A percentile compares a stretch with the other conserved stretches of the same genome.
Evolutionary conservation across 148 eudicot genomes (phyloP).

Genomic region (Beta vulgaris): DNA sequence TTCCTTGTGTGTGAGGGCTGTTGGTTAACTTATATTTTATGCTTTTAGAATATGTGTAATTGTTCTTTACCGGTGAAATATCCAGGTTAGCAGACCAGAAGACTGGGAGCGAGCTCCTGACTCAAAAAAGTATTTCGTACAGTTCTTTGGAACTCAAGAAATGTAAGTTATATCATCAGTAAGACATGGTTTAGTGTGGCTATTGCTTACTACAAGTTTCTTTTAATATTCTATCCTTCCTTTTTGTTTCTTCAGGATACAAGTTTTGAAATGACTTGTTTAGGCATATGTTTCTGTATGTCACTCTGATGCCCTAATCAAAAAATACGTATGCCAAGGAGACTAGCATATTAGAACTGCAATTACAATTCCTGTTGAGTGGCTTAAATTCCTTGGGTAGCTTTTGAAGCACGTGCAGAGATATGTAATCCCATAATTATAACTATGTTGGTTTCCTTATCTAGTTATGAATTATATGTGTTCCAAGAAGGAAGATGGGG

Average conservation of each 20-base stretch:
- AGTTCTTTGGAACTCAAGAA: constrained; percentile 87
- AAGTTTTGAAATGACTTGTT: not conserved
- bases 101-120: constrained; percentile 76
- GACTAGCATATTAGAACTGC: not conserved
- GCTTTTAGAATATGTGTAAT: not conserved
- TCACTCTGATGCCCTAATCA: constrained; percentile 3
- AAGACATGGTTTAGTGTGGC: constrained; percentile 6
- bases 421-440: not conserved
- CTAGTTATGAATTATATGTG: not conserved
- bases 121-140: constrained; percentile 81
- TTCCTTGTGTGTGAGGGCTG: not conserved
- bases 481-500: not conserved
- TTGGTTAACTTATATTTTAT: not conserved
- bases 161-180: constrained; percentile 59
- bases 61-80: constrained; percentile 3
- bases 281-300: not conserved
- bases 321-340: not conserved
- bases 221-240: not conserved
- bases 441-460: not conserved
- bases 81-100: constrained; percentile 91
- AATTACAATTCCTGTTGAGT: not conserved
- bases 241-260: not conserved
- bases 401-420: not conserved
- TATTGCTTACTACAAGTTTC: not conserved
- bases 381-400: not conserved